phyloP scores from a whole-genome alignment of 352 stramenopile genomes.

The Globisporangium rhizosaccharum region DNA sequence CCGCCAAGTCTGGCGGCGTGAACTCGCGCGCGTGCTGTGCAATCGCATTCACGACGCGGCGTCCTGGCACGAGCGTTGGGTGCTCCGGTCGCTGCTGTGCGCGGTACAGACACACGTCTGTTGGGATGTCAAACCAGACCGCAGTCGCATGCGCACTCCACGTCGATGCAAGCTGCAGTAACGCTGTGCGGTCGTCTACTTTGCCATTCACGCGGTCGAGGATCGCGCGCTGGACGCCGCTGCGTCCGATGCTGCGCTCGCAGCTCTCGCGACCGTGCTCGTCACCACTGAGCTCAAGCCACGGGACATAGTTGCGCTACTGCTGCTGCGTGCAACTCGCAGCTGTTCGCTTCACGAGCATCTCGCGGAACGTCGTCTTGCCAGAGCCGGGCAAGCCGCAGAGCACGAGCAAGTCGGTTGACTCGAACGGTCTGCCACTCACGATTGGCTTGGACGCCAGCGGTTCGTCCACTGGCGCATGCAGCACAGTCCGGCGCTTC shows the following conservation, averaged over 20 bases:
- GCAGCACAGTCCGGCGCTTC: constrained; percentile 41
- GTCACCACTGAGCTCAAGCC: constrained; percentile 50
- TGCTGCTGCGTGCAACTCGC: constrained; percentile 12
- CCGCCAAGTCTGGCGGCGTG: constrained; percentile 24
- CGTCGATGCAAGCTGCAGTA: constrained; percentile 33
- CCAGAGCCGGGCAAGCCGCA: constrained; percentile 52
- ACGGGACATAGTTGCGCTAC: constrained; percentile 12
- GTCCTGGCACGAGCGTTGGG: constrained; percentile 35
- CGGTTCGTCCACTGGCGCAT: constrained; percentile 20
- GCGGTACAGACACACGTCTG: constrained; percentile 34
- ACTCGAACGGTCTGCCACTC: constrained; percentile 20
- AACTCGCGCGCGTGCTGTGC: constrained; percentile 38
- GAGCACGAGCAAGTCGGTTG: constrained; percentile 46
- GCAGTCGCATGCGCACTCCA: constrained; percentile 55
- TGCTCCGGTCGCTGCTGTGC: constrained; percentile 40
- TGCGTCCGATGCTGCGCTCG: constrained; percentile 24
- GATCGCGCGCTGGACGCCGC: constrained; percentile 22
- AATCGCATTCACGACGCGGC: constrained; percentile 36
- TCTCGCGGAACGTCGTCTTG: constrained; percentile 54
- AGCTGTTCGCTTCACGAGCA: constrained; percentile 30
- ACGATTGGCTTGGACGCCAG: constrained; percentile 27
- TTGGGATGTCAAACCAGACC: constrained; percentile 52
- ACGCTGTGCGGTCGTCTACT: constrained; percentile 29
- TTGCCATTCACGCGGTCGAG: constrained; percentile 58
- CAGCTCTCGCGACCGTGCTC: constrained; percentile 35